Conservation (phyloP, 164 flowering plant species). For the Litsea cubeba region DNA sequence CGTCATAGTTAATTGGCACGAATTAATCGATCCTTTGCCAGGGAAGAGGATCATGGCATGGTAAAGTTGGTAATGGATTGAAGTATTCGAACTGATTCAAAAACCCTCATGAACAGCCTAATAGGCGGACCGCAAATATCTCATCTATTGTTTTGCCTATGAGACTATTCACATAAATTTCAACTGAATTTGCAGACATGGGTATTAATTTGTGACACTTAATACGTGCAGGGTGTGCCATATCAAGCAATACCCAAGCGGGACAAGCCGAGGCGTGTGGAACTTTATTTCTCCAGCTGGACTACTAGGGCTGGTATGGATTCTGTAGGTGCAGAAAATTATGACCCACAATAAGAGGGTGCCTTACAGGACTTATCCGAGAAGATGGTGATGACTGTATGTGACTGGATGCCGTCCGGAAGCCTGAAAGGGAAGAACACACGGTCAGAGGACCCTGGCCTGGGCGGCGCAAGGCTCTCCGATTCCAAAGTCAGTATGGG, state of each 20-base stretch:
- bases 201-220: not conserved
- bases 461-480: too few species aligned
- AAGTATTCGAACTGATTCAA: not conserved
- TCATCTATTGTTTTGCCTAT: not conserved
- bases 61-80: not conserved
- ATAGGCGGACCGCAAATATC: not conserved
- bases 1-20: not conserved
- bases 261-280: constrained; percentile 96
- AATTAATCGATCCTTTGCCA: not conserved
- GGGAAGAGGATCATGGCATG: not conserved
- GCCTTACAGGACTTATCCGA: too few species aligned
- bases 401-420: too few species aligned
- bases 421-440: too few species aligned
- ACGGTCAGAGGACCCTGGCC: too few species aligned
- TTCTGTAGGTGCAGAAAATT: too few species aligned
- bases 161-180: not conserved
- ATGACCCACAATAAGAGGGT: too few species aligned
- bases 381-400: too few species aligned
- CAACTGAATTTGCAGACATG: not conserved
- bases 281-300: constrained; percentile 94
- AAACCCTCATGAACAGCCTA: not conserved
- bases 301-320: constrained; percentile 70
- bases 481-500: too few species aligned
- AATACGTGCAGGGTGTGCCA: constrained; percentile 62
- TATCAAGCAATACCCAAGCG: constrained; percentile 61